Conservation (phyloP, 108 stramenopile species). For the Discostella stelligeroides region DNA sequence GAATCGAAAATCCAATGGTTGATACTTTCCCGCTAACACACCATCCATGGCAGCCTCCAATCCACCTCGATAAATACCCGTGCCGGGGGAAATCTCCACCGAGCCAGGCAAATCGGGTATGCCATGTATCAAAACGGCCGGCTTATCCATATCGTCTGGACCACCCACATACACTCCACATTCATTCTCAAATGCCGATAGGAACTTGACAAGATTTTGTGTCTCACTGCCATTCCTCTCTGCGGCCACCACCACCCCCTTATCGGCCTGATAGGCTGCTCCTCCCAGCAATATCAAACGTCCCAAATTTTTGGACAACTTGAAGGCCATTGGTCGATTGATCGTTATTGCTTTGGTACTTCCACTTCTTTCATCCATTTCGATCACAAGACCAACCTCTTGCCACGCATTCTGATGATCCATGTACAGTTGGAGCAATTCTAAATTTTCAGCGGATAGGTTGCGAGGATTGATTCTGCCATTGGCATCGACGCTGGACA, state of each 20-base stretch:
- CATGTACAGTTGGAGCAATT: slow-evolving; percentile 67
- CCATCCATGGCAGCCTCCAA: slow-evolving; percentile 77
- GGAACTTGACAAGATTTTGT: slow-evolving; percentile 57
- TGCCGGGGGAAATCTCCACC: slow-evolving; percentile 69
- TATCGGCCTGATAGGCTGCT: slow-evolving; percentile 38
- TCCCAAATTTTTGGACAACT: slow-evolving; percentile 69
- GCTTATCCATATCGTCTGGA: slow-evolving; percentile 67
- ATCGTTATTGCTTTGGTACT: slow-evolving; percentile 60
- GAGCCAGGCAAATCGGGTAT: slow-evolving; percentile 68
- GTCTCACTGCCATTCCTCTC: slow-evolving; percentile 22
- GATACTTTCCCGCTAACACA: slow-evolving; percentile 67
- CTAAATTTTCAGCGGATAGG: slow-evolving; percentile 47
- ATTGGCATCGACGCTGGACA: slow-evolving; percentile 38
- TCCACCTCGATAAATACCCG: slow-evolving; percentile 74
- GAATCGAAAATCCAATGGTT: slow-evolving; percentile 83
- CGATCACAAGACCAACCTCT: slow-evolving; percentile 76
- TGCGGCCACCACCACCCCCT: slow-evolving; percentile 9
- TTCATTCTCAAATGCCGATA: slow-evolving; percentile 67
- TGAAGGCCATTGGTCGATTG: slow-evolving; percentile 84
- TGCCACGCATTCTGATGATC: slow-evolving; percentile 83
- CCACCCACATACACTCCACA: slow-evolving; percentile 84
- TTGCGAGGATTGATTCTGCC: slow-evolving; percentile 66
- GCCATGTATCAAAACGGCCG: slow-evolving; percentile 78
- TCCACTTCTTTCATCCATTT: slow-evolving; percentile 35
- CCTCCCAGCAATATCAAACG: slow-evolving; percentile 59